These are phyloP conservation scores for Mallotus repandus DNA, from an alignment of 441 rosid species.

Conservation along the genomic window DNA sequence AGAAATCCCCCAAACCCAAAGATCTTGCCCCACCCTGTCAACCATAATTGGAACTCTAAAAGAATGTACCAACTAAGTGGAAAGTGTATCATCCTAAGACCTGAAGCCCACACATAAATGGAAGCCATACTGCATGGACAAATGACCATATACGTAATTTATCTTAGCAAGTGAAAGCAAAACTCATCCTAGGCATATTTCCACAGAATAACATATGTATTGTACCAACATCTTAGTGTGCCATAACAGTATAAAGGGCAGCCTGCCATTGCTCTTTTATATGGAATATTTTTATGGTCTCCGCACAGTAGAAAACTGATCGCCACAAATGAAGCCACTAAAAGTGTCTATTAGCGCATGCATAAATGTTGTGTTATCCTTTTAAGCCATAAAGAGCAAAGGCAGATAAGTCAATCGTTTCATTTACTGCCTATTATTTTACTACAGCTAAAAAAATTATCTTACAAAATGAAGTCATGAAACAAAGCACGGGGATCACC, in stretches of 20 bases:
- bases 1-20: slow-evolving; percentile 72
- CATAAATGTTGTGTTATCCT: neutral
- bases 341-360: neutral
- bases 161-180: neutral
- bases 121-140: neutral
- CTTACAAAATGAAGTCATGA: slow-evolving; percentile 1
- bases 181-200: neutral
- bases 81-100: slow-evolving; percentile 1
- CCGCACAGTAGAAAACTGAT: neutral
- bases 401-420: neutral
- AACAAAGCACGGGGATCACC: neutral
- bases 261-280: neutral
- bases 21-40: slow-evolving; percentile 62
- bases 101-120: neutral
- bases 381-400: neutral
- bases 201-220: neutral
- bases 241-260: neutral
- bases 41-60: slow-evolving; percentile 20
- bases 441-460: neutral
- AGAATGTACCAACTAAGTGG: slow-evolving; percentile 18
- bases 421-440: neutral
- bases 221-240: neutral
- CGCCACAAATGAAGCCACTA: neutral
- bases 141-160: neutral
- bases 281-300: neutral